A percentile compares a stretch with the other conserved stretches of the same genome.
Conservation (phyloP, 2,329 filamentous ascomycete genomes). For the Apiospora pterosperma region DNA sequence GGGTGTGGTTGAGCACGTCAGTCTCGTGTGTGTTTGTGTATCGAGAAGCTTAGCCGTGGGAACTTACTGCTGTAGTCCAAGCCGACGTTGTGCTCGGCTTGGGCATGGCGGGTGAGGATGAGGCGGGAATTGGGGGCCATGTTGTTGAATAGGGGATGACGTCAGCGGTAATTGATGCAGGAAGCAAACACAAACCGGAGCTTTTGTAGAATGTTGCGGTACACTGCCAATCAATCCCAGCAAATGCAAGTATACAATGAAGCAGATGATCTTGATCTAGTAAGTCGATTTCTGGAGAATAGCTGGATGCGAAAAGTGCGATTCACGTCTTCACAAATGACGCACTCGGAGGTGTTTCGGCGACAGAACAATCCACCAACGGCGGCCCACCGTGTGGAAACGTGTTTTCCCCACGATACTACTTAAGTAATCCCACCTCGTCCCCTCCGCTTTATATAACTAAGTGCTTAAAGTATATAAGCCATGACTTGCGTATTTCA, state of each 20-base stretch:
- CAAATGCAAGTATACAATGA: neutral
- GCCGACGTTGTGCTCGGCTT: slow-evolving; percentile 25
- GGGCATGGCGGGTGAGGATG: slow-evolving; percentile 22
- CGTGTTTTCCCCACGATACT: no score
- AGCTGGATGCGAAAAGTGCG: neutral
- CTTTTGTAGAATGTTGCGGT: neutral
- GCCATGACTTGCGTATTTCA: no score
- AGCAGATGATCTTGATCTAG: neutral
- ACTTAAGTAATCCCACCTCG: no score
- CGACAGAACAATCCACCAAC: neutral
- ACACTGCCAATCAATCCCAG: neutral
- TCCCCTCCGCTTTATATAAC: no score
- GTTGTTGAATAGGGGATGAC: slow-evolving; percentile 2
- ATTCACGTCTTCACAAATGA: neutral
- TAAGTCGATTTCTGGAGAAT: neutral
- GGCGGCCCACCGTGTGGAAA: neutral
- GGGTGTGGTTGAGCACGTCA: neutral
- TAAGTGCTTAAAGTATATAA: no score
- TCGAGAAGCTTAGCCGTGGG: no score
- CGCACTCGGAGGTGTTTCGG: neutral
- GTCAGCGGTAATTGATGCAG: neutral
- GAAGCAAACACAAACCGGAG: neutral
- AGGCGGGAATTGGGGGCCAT: slow-evolving; percentile 24
- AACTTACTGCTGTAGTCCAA: slow-evolving; percentile 21
- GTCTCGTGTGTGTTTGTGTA: neutral